Percentiles rank a stretch among this genome's conserved stretches.
Evolutionary conservation across 768 basidiomycete genomes (phyloP).

Genomic region (Macrolepiota fuliginosa): DNA sequence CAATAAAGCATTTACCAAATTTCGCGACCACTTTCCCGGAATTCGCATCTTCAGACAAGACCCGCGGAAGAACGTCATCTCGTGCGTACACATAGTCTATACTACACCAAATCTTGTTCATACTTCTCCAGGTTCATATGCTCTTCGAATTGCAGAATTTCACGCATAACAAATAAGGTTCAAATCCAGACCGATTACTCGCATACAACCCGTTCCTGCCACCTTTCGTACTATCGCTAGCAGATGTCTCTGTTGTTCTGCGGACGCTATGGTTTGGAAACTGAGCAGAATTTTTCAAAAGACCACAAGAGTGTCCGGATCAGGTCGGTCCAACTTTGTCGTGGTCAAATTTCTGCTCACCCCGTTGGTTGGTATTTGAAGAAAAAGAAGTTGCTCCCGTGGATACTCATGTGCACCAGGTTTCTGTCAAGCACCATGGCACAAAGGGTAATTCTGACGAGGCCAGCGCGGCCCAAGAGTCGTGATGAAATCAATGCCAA

Average conservation of each 20-base stretch:
- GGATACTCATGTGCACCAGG: slow-evolving; percentile 94
- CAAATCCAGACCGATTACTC: slow-evolving; percentile 36
- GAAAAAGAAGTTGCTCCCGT: slow-evolving; percentile 89
- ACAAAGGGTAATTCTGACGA: slow-evolving; percentile 50
- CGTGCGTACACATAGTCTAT: slow-evolving; percentile 49
- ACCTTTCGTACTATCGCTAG: slow-evolving; percentile 61
- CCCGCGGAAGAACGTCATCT: slow-evolving; percentile 93
- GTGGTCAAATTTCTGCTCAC: neutral
- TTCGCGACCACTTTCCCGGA: slow-evolving; percentile 68
- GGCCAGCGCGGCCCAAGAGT: slow-evolving; percentile 64
- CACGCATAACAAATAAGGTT: slow-evolving; percentile 92
- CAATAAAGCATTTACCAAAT: slow-evolving; percentile 72
- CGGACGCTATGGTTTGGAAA: slow-evolving; percentile 94
- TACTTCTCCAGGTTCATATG: slow-evolving; percentile 79
- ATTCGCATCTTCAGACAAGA: slow-evolving; percentile 89
- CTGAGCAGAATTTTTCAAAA: slow-evolving; percentile 84
- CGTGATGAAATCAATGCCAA: slow-evolving; percentile 70
- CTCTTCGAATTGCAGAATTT: slow-evolving; percentile 95
- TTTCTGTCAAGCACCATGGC: slow-evolving; percentile 78
- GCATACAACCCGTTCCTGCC: slow-evolving; percentile 83
- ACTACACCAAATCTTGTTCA: neutral
- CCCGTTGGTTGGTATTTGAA: neutral
- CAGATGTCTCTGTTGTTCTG: slow-evolving; percentile 58
- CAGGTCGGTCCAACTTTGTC: slow-evolving; percentile 48
- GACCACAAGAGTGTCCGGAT: slow-evolving; percentile 81